phyloP scores from a whole-genome alignment of 352 stramenopile species.

The Pythium insidiosum region DNA sequence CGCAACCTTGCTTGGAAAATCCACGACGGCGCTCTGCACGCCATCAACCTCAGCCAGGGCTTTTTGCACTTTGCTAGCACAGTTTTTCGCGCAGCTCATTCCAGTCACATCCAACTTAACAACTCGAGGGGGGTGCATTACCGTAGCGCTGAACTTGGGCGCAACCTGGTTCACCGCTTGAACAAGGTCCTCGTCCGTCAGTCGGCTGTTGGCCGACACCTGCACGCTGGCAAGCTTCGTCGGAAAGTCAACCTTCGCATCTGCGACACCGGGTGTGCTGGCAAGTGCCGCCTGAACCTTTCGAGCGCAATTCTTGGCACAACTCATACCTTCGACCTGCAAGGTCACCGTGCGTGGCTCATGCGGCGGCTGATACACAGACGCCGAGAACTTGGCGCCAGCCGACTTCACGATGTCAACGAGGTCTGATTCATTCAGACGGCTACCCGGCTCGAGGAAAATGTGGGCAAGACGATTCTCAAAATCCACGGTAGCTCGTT shows the following conservation, averaged over 20 bases:
- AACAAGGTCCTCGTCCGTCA: conserved; percentile 59
- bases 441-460: conserved; percentile 63
- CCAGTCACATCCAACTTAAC: conserved; percentile 21
- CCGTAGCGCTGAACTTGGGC: conserved; percentile 33
- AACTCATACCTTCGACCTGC: conserved; percentile 69
- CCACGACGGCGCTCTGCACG: conserved; percentile 52
- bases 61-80: conserved; percentile 59
- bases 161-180: conserved; percentile 28
- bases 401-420: conserved; percentile 50
- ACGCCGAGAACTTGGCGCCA: conserved; percentile 56
- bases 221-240: conserved; percentile 51
- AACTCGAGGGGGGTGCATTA: conserved; percentile 11
- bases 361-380: conserved; percentile 24
- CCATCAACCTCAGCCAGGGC: conserved; percentile 35
- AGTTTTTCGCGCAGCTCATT: conserved; percentile 36
- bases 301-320: conserved; percentile 67
- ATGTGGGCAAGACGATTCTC: conserved; percentile 63
- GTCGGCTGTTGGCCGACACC: conserved; percentile 40
- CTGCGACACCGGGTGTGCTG: conserved; percentile 49
- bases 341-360: conserved; percentile 46
- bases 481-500: conserved; percentile 76
- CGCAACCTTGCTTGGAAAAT: conserved; percentile 59
- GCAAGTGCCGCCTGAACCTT: conserved; percentile 65
- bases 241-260: conserved; percentile 59
- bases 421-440: conserved; percentile 51